Conservation (phyloP, 2,329 filamentous ascomycete species). For the Leptographium lundbergii region DNA sequence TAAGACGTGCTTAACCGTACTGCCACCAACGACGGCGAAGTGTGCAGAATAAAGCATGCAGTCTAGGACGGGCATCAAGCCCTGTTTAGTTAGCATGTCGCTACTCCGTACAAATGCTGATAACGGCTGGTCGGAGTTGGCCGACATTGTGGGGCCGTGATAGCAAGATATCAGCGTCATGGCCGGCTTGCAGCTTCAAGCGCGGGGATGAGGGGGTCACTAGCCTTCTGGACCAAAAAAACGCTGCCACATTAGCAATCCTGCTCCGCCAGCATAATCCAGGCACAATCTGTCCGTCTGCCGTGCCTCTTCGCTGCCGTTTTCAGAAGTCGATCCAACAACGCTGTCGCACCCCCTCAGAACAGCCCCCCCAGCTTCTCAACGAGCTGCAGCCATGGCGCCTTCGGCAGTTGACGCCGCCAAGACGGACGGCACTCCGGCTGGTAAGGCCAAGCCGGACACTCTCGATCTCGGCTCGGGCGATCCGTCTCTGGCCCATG, state of each 20-base stretch:
- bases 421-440: not conserved
- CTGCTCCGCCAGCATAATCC: too few species aligned
- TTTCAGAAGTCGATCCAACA: not conserved
- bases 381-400: conserved; percentile 1
- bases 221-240: not conserved
- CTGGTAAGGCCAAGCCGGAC: not conserved
- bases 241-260: not conserved
- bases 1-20: too few species aligned
- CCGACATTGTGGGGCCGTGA: not conserved
- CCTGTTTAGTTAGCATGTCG: too few species aligned
- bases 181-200: not conserved
- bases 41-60: too few species aligned
- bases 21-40: too few species aligned
- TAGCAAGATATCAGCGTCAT: not conserved
- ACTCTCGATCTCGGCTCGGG: conserved; percentile 5
- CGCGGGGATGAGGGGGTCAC: too few species aligned
- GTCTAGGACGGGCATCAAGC: too few species aligned
- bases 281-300: too few species aligned
- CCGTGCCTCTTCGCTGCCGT: too few species aligned
- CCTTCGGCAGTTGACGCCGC: conserved; percentile 3
- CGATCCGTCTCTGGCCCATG: conserved; percentile 10
- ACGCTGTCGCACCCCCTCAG: too few species aligned
- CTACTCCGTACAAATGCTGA: not conserved
- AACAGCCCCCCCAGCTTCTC: not conserved
- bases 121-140: not conserved